phyloP scores from a whole-genome alignment of 306 rosid species.

The Cicer judaicum region DNA sequence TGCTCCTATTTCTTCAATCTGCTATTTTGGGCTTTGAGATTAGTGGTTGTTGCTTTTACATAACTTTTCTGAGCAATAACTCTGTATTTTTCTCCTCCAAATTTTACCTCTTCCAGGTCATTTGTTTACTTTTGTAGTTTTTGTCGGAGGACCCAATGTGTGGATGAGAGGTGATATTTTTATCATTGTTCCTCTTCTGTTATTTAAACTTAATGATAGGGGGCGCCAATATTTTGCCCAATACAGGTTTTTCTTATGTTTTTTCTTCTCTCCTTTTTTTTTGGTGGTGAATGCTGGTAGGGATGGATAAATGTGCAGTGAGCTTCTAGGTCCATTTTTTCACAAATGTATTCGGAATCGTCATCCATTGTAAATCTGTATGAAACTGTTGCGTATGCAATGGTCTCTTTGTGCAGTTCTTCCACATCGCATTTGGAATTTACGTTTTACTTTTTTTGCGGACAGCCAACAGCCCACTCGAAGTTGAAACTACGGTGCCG shows the following conservation, averaged over 20 bases:
- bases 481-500: background rate
- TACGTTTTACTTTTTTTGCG: background rate
- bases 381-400: constrained; percentile 35
- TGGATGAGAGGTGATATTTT: constrained; percentile 32
- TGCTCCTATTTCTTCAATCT: constrained; percentile 41
- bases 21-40: constrained; percentile 34
- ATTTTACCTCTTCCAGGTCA: constrained; percentile 44
- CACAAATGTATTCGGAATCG: constrained; percentile 45
- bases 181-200: constrained; percentile 35
- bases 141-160: constrained; percentile 27
- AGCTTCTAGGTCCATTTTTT: constrained; percentile 51
- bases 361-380: constrained; percentile 57
- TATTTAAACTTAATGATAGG: constrained; percentile 47
- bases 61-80: constrained; percentile 59
- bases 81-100: constrained; percentile 48
- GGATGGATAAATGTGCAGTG: constrained; percentile 38
- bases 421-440: constrained; percentile 3
- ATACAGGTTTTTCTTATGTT: constrained; percentile 34
- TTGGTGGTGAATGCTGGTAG: constrained; percentile 45
- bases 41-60: constrained; percentile 59
- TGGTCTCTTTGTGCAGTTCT: constrained; percentile 21
- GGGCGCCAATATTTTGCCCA: constrained; percentile 58
- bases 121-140: constrained; percentile 29
- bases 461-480: no score
- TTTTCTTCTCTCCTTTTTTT: background rate